Base-by-base conservation (phyloP, 805 yeast species). In the Pichia eremophila region DNA sequence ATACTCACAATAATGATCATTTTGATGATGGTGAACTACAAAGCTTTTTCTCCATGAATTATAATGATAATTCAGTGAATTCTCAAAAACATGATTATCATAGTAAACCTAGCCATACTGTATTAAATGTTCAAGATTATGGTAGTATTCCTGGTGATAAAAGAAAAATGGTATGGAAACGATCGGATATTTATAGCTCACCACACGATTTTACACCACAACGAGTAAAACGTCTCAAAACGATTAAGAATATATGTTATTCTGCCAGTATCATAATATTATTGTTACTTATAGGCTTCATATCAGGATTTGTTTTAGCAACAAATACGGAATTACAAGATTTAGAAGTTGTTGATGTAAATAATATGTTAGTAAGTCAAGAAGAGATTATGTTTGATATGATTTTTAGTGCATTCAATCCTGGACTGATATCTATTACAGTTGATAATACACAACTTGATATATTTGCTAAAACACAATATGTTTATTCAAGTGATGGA, bases 301-400 rank as follows among this genome's bases (percentile, higher is more conserved):
- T 85, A 6, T 71, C 83, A 57, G 98, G 98, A 0, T 86, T 90
- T 59, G 67, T 89, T 2, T 67, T 90, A 39, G 96, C 96, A 0
- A 81, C 95, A 1, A 82, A 88, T 18, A 88, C 87, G 55, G 96
- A 91, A 48, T 68, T 91, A 46, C 79, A 83, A 45, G 74, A 77
- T 51, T 82, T 88, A 18, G 66, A 75, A 19, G 76, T 90, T 10
- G 62, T 69, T 2, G 67, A 78, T n/a, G 70, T 90, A 39, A 77
- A 75, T 44, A 86, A 86, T 57, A 75, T 90, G 1, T 68, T 90
- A 12, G 85, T 87, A 3, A 81, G 93, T 45, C 81, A 82, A 53
- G 95, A 89, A 58, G 97, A 88, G 60, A 68, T 91, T 42, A 75
- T 89, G 0, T 88, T 91, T 67, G 86, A 83, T 60, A 67, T 91